Evolutionary conservation across 1,139 yeast species (phyloP), one percentile per base, ranked within the genome.

Genomic region (Candida anutae): DNA sequence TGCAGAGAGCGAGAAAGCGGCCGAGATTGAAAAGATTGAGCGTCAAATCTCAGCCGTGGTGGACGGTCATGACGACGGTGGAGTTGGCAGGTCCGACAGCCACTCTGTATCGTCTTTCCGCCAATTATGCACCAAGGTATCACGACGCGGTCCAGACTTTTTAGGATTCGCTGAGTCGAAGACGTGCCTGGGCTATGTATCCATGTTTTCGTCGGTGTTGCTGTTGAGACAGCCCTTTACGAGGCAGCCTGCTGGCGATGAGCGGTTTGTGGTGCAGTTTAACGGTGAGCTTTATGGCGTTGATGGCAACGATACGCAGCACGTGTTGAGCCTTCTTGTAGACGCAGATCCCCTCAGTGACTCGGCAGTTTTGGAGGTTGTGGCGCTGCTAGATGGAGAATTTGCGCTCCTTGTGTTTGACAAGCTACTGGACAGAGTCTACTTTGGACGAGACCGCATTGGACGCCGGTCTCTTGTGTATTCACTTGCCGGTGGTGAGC

Each of bases 201-300:
- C 55, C 36, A 46, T 62, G 35, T 73, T 64, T 35, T 74, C 90
- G 0, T 80, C 95, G 0, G 84, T 90, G 0, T 58, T 90, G 15
- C 79, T 94, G 0, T 56, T 90, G 23, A 61, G 97, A 32, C 69
- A 70, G 21, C 97, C 97, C 1, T 72, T 83, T 39, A 74, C 82
- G 0, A 41, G 55, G 15, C 97, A 90, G 51, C 95, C 97, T 0
- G 31, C 54, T 1, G 30, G 28, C 3, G 21, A 37, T 12, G 53
- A 48, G 6, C 50, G 48, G 11, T 50, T 46, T 34, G 27, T 54
- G 44, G 32, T 76, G 38, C 95, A 83, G 45, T 90, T 80, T 55
- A 90, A 90, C 48, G 98, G 97, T 0, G 97, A 88, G 47, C 56
- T 87, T 9, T 88, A 88, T 48, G 77, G 78, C 39, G 45, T 50